Evolutionary conservation across 257 asterid species (phyloP).

Genomic region (Prunella vulgaris): DNA sequence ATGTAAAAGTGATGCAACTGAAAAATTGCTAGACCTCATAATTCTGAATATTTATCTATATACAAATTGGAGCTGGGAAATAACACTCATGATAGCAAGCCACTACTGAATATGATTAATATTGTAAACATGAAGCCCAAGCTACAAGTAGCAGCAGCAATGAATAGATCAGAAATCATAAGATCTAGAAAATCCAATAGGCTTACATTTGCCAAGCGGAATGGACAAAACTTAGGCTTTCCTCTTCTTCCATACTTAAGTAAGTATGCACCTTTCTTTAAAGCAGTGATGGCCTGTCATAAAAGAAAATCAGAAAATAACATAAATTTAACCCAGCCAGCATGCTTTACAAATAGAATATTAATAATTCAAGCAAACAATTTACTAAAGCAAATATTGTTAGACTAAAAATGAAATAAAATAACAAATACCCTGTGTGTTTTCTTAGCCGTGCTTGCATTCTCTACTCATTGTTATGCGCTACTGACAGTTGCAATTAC

Average conservation of each 20-base stretch:
- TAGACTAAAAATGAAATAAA: not conserved
- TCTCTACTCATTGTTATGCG: not conserved
- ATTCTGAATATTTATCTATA: constrained; percentile 12
- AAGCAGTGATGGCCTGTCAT: constrained; percentile 79
- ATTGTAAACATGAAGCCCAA: not conserved
- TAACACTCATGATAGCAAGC: constrained; percentile 6
- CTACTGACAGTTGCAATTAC: not conserved
- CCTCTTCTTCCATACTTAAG: constrained; percentile 94
- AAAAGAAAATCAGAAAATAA: constrained; percentile 28
- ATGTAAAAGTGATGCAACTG: constrained; percentile 6
- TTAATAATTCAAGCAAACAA: constrained; percentile 5
- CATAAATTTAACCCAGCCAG: constrained; percentile 23
- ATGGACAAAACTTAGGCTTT: constrained; percentile 92
- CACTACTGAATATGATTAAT: not conserved
- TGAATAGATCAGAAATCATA: constrained; percentile 10
- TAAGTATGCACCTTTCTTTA: constrained; percentile 83
- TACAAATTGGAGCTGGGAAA: not conserved
- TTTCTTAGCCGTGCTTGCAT: not conserved
- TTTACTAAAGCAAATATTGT: constrained; percentile 4
- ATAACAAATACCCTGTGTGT: not conserved
- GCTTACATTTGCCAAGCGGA: constrained; percentile 87
- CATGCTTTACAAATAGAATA: too few relatives aligned
- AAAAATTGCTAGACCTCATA: not conserved
- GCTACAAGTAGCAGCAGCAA: constrained; percentile 16
- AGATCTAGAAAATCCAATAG: not conserved